Base-by-base conservation (phyloP, 2,329 filamentous ascomycete genomes). In the Macrophomina phaseolina region DNA sequence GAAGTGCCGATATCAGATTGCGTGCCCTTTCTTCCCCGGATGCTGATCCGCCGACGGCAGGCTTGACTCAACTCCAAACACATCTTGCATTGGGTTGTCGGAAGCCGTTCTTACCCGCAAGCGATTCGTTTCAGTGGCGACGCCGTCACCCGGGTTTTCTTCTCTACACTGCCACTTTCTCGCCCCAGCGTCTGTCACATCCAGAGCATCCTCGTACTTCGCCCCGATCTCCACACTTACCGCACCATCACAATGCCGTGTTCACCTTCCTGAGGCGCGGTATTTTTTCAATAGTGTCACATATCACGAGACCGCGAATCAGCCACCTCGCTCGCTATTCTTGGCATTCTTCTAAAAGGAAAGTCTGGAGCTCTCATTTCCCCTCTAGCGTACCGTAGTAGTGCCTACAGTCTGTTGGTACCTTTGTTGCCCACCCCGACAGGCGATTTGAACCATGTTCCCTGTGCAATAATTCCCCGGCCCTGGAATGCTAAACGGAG, bases 111-210 rank as follows among this genome's bases (percentile, higher is more conserved):
- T 49, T 48, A 58, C 42, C n/a, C 52, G 40, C 64, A 55, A 58
- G 64, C 49, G 18, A 51, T 40, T 56, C 38, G 52, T 58, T 61
- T 60, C 45, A 66, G 45, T 42, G 48, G 56, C 12, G 12, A 40
- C 18, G 36, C 38, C 40, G 18, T 36, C 16, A 32, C 23, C 52
- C 34, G 8, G 34, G 32, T 9, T 55, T 23, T 18, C 16, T 30
- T 16, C 32, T 51, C 4, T 51, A 38, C 34, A n/a, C 18, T 12
- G 32, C 7, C 9, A 12, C 30, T 30, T 23, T 38, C 42, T 14
- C 8, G 8, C 30, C 23, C 32, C 6, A 14, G 40, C 46, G 34
- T 53, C 16, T 14, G 61, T 45, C 12, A 42, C 42, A 48, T 28
- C 40, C 16, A 16, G 16, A 46, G 42, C 23, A 34, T 23, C 34